phyloP scores from a whole-genome alignment of 306 rosid genomes.

The Quercus robur region DNA sequence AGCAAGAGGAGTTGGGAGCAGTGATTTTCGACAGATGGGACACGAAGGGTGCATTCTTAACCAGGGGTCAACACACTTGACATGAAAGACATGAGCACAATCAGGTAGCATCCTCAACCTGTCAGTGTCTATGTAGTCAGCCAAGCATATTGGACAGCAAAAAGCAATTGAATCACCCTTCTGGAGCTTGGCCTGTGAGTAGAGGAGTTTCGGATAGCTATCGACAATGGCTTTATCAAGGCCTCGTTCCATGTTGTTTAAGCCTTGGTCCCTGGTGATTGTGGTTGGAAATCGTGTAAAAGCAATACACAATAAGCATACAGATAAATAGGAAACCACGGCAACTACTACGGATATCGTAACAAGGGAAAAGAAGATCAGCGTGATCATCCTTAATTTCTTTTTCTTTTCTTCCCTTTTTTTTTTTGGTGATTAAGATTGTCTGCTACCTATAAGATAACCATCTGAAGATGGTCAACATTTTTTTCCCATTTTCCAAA shows the following conservation, averaged over 20 bases:
- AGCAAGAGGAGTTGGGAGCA: constrained; percentile 25
- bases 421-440: too few species aligned
- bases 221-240: constrained; percentile 17
- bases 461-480: too few species aligned
- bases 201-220: constrained; percentile 28
- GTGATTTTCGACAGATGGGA: constrained; percentile 41
- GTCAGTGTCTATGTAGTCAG: constrained; percentile 36
- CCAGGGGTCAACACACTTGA: constrained; percentile 41
- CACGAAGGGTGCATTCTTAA: constrained; percentile 31
- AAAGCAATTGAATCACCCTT: constrained; percentile 3
- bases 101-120: constrained; percentile 35
- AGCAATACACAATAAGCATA: too few species aligned
- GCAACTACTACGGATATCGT: too few species aligned
- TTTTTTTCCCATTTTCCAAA: too few species aligned
- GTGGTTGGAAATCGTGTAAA: too few species aligned
- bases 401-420: too few species aligned
- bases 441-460: too few species aligned
- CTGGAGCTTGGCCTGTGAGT: constrained; percentile 31
- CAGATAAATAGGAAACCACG: too few species aligned
- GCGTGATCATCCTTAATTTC: too few species aligned
- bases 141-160: constrained; percentile 51
- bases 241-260: background rate
- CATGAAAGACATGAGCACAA: constrained; percentile 43
- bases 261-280: too few species aligned
- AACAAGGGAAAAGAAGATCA: too few species aligned